Conservation (phyloP, 352 stramenopile genomes). For the Globisporangium irregulare region DNA sequence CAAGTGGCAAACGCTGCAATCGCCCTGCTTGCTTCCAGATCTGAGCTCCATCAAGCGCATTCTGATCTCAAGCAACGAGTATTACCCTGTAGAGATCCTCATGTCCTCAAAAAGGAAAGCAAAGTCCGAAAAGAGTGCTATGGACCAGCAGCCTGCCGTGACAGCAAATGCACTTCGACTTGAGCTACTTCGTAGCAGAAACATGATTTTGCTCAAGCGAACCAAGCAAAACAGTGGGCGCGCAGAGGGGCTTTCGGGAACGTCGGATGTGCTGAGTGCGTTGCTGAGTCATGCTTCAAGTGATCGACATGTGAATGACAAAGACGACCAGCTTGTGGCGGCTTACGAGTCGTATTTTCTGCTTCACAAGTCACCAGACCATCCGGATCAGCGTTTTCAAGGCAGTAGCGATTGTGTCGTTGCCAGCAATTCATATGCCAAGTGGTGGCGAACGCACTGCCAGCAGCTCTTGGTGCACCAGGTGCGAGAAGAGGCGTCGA, state of each 20-base stretch:
- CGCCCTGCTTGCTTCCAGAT: conserved; percentile 71
- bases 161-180: conserved; percentile 57
- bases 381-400: not conserved
- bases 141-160: not conserved
- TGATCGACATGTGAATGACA: conserved; percentile 3
- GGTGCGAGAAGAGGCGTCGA: conserved; percentile 29
- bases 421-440: not conserved
- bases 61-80: conserved; percentile 37
- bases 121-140: not conserved
- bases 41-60: conserved; percentile 56
- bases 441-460: conserved; percentile 14
- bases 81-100: conserved; percentile 72
- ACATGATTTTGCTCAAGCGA: conserved; percentile 62
- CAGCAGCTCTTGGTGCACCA: conserved; percentile 32
- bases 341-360: conserved; percentile 38
- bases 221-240: conserved; percentile 23
- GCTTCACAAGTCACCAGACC: not conserved
- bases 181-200: conserved; percentile 51
- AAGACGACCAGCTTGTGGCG: conserved; percentile 27
- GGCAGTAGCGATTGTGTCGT: conserved; percentile 18
- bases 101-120: conserved; percentile 14
- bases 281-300: conserved; percentile 10
- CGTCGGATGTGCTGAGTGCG: conserved; percentile 21
- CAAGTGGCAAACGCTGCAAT: conserved; percentile 35
- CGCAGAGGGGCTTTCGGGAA: conserved; percentile 10